phyloP scores from a whole-genome alignment of 225 moss, liverwort and hornwort genomes.

The Pseudoscleropodium purum region DNA sequence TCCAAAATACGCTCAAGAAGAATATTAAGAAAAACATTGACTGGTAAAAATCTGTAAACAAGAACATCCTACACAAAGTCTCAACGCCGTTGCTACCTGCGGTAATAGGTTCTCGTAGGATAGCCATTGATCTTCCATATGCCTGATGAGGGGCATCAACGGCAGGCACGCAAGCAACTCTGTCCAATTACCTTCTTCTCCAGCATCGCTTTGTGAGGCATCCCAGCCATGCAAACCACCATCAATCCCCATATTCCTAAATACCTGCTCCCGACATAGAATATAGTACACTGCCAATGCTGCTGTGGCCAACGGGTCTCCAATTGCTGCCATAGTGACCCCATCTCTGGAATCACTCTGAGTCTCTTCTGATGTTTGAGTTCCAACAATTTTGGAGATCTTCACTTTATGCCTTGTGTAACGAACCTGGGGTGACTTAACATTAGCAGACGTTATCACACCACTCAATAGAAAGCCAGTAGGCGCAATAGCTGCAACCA shows the following conservation, averaged over 20 bases:
- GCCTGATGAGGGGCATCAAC: slow-evolving; percentile 58
- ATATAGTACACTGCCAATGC: slow-evolving; percentile 79
- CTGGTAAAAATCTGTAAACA: not conserved
- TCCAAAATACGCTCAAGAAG: not conserved
- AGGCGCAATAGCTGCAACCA: slow-evolving; percentile 67
- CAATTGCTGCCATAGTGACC: slow-evolving; percentile 4
- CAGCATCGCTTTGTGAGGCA: slow-evolving; percentile 24
- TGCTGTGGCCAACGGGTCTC: slow-evolving; percentile 64
- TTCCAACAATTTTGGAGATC: slow-evolving; percentile 5
- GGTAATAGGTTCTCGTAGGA: slow-evolving; percentile 87
- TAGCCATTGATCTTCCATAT: slow-evolving; percentile 87
- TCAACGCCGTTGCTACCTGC: slow-evolving; percentile 44
- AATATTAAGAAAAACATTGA: not conserved
- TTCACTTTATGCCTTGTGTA: slow-evolving; percentile 2
- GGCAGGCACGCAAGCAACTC: slow-evolving; percentile 74
- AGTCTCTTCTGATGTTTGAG: not conserved
- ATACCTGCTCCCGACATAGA: slow-evolving; percentile 75
- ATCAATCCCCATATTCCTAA: slow-evolving; percentile 57
- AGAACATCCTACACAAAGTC: not conserved
- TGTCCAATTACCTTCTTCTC: slow-evolving; percentile 67
- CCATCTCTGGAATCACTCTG: not conserved
- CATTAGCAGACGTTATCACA: slow-evolving; percentile 13
- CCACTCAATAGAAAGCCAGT: slow-evolving; percentile 40
- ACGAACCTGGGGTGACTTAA: slow-evolving; percentile 12
- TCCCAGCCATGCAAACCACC: slow-evolving; percentile 54